Base-by-base conservation (phyloP, 305 asterid genomes). In the Fraxinus xanthoxyloides region DNA sequence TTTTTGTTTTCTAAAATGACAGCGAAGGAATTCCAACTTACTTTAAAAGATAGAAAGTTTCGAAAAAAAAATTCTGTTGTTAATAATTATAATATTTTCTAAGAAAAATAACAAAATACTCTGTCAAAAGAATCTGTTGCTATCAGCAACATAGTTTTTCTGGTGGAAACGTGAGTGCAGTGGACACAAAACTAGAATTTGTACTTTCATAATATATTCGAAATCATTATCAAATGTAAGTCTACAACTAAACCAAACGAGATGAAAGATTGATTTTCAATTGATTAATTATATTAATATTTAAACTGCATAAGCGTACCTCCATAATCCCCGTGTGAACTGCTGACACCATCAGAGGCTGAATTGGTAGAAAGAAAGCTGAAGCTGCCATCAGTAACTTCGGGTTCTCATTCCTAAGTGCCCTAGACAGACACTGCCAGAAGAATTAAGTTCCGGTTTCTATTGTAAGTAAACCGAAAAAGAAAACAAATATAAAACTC, bases 291-390 rank as follows among this genome's bases (percentile, higher is more conserved):
- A 10, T 43, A 43, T 43, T 43, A 51, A 4, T 51, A 28, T 17
- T 46, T 10, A 65, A 72, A 56, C 79, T 82, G 67, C 75, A 82
- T 63, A 82, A 67, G 76, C 54, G 26, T 87, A 92, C 98, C 98
- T 93, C 97, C 97, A 94, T 92, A 87, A 94, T 88, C 82, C 97
- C 98, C 2, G 98, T 91, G 85, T 92, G 97, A 77, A 94, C 91
- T 80, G 92, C 98, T 72, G 97, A 90, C 84, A 94, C 98, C 95
- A 92, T 89, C 30, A 94, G 85, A 69, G 98, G 98, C 80, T 92
- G 96, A 85, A 94, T 85, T 19, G 98, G 97, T 77, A 94, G 83
- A 81, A 87, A 76, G 77, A 90, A 74, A 24, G 95, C 97, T 76
- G 98, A 87, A 51, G 93, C 98, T 15, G 95, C 95, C 97, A 91